phyloP scores from a whole-genome alignment of 2,329 filamentous ascomycete genomes.

The Samsoniella hepiali region DNA sequence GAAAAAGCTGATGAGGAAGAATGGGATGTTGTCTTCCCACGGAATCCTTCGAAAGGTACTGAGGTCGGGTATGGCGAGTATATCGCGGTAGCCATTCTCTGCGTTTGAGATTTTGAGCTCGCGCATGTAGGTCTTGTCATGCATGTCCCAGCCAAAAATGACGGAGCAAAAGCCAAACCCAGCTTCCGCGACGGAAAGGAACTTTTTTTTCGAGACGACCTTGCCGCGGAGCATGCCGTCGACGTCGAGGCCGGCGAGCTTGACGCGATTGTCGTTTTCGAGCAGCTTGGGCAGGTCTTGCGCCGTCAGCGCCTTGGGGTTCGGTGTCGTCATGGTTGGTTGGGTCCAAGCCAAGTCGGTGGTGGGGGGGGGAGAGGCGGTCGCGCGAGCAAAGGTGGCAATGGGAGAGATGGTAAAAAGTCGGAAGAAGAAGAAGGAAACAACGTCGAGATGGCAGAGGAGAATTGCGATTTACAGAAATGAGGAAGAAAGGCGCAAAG shows the following conservation, averaged over 20 bases:
- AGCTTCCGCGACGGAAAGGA: slow-evolving; percentile 67
- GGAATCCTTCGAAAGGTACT: slow-evolving; percentile 70
- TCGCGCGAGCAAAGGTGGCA: not conserved
- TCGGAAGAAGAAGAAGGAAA: not conserved
- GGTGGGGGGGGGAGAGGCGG: not conserved
- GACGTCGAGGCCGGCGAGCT: slow-evolving; percentile 69
- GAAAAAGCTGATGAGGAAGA: slow-evolving; percentile 72
- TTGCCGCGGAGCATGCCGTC: slow-evolving; percentile 77
- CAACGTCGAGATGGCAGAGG: not conserved
- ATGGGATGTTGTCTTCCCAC: slow-evolving; percentile 73
- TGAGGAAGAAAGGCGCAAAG: not conserved
- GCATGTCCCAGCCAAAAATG: slow-evolving; percentile 86
- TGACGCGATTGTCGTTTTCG: slow-evolving; percentile 31
- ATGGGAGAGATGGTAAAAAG: not conserved
- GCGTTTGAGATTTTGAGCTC: slow-evolving; percentile 76
- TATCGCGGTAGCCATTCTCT: slow-evolving; percentile 73
- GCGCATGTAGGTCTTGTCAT: slow-evolving; percentile 73
- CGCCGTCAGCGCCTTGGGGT: slow-evolving; percentile 42
- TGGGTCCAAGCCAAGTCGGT: too few relatives aligned
- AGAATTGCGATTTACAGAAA: not conserved
- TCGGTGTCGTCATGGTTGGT: slow-evolving; percentile 21
- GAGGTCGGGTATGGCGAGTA: slow-evolving; percentile 71
- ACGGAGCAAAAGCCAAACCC: slow-evolving; percentile 85
- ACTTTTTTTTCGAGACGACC: slow-evolving; percentile 79
- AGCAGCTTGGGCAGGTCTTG: slow-evolving; percentile 63